These are phyloP conservation scores for Papiliotrema laurentii DNA, from an alignment of 1,284 basidiomycete genomes.

Conservation along the genomic window DNA sequence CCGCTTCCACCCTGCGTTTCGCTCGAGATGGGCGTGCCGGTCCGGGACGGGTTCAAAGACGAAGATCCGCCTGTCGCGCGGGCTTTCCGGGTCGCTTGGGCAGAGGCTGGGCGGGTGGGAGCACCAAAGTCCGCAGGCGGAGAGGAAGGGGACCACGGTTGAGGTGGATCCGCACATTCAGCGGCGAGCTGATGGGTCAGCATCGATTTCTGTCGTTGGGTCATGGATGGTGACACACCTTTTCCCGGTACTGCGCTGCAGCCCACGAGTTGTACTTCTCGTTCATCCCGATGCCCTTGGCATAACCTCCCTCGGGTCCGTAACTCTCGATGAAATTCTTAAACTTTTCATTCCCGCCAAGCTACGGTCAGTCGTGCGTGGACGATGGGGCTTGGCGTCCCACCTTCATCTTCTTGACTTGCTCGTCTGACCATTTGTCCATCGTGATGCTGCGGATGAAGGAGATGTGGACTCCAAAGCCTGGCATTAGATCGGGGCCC, in stretches of 20 bases:
- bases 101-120: slow-evolving; percentile 35
- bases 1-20: slow-evolving; percentile 9
- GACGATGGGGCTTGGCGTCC: slow-evolving; percentile 17
- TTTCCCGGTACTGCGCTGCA: slow-evolving; percentile 84
- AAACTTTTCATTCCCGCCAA: slow-evolving; percentile 80
- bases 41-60: slow-evolving; percentile 17
- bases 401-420: slow-evolving; percentile 85
- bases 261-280: slow-evolving; percentile 91
- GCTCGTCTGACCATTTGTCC: slow-evolving; percentile 91
- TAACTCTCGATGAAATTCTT: slow-evolving; percentile 72
- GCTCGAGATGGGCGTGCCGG: neutral
- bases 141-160: slow-evolving; percentile 39
- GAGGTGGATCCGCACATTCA: slow-evolving; percentile 38
- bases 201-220: neutral
- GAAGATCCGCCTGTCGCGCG: slow-evolving; percentile 27
- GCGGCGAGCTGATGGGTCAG: slow-evolving; percentile 33
- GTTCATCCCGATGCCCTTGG: slow-evolving; percentile 61
- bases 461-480: slow-evolving; percentile 53
- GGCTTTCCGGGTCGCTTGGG: slow-evolving; percentile 44
- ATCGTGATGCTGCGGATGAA: slow-evolving; percentile 90
- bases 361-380: slow-evolving; percentile 48
- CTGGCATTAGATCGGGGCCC: slow-evolving; percentile 9
- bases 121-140: slow-evolving; percentile 33
- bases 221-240: slow-evolving; percentile 53
- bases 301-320: slow-evolving; percentile 68